Evolutionary conservation across 805 yeast species (phyloP), one percentile per base, ranked within the genome.

Genomic region (Wickerhamomyces silvicola): DNA sequence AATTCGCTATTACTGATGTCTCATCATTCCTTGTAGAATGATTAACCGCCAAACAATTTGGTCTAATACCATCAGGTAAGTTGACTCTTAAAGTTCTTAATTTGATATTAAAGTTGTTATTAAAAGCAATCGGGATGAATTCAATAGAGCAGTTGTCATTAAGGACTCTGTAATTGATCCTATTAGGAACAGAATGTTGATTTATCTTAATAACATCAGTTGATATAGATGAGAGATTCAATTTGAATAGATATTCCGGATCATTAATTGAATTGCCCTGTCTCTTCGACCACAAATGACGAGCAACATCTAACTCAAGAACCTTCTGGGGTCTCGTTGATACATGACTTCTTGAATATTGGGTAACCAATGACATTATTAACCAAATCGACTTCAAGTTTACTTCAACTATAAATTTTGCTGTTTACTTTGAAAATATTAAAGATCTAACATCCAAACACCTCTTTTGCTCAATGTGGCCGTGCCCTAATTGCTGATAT

Each of bases 1-100:
- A 43, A 50, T 80, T 85, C 13, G 77, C 38, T n/a, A 74, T 44
- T 0, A 78, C 39, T 3, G 36, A 37, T 3, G 24, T 30, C 5
- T 34, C 37, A 7, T 52, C 57, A 7, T 35, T 42, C 4, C 48
- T 50, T 3, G 43, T 43, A 20, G 52, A 52, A 21, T 64, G 63
- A 8, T 54, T 35, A 4, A 70, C 39, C 0, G 59, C 39, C 2
- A 68, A 33, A 39, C 78, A 72, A 27, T 59, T 45, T 1, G 50
- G 31, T 22, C 52, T 45, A 6, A 66, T 44, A 15, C 37, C 27
- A 26, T 59, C 62, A 4, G 77, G 74, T 11, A 68, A 43, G 26
- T 44, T 42, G 33, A 73, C 48, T 30, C 56, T 43, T 7, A 50
- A 25, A 12, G 32, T 28, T 24, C 45, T 43, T 5, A 48, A 16